Evolutionary conservation across 495 filamentous ascomycete genomes (phyloP), one percentile per base, ranked within the genome.

Genomic region (Talaromyces thailandensis): DNA sequence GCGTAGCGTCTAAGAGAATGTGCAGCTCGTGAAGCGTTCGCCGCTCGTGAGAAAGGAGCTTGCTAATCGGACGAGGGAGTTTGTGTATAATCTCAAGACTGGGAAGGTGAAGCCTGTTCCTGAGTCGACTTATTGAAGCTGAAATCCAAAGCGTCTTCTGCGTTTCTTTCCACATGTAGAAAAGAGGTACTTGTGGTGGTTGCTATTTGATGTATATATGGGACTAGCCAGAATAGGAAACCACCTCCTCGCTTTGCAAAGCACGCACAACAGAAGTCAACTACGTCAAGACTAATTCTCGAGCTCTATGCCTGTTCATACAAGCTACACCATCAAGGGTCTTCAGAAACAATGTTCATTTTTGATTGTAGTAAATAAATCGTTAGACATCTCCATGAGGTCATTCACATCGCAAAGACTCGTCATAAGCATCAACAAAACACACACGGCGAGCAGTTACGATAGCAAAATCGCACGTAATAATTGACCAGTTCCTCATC

Each of bases 401-500:
- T 50, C 24, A 50, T 61, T 52, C 28, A 45, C 59, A 28, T 50
- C 45, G 37, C 45, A 61, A 16, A 35, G 14, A 48, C 28, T 57
- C 55, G 31, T 37, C 18, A 31, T 32, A 31, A 21, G 31, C 57
- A n/a, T 26, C n/a, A 18, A 61, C 35, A 26, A 23, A 18, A 61
- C 23, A 55, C 51, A 21, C 43, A 61, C n/a, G 24, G 32, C 24
- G 23, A 59, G 32, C 4, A 40, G 16, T 31, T 11, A 26, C 53
- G 35, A 58, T 55, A 55, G 32, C 25, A 31, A 50, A 63, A 56
- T 58, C 51, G 26, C 51, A 65, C 65, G 70, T 63, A 66, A 68
- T 28, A 69, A 74, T 79, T 79, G 75, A 79, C 76, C 75, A 78
- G 72, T 66, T 61, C 71, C 53, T 68, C 76, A 69, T 66, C 51